phyloP scores from a whole-genome alignment of 495 filamentous ascomycete genomes.

The Apiosordaria backusii region DNA sequence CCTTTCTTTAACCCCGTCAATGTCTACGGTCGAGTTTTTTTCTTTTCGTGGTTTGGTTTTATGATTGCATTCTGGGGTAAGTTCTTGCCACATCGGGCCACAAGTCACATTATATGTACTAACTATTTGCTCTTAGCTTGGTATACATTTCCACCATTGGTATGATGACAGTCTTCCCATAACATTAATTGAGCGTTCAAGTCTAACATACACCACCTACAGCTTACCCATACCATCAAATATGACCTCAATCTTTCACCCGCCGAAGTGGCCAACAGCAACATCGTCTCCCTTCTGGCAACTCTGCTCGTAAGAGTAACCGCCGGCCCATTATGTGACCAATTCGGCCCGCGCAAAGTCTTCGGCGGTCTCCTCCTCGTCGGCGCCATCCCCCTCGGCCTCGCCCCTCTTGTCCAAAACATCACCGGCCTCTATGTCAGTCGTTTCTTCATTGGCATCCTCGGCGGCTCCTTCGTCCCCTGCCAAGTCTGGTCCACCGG shows the following conservation, averaged over 20 bases:
- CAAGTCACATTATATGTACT: no score
- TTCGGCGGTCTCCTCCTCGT: constrained; percentile 72
- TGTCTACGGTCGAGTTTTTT: constrained; percentile 82
- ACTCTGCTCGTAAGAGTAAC: constrained; percentile 78
- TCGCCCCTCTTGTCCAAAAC: constrained; percentile 71
- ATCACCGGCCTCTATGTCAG: constrained; percentile 67
- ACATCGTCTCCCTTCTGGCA: constrained; percentile 77
- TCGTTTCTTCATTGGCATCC: constrained; percentile 89
- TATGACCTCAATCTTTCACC: constrained; percentile 69
- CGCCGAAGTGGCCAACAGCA: constrained; percentile 76
- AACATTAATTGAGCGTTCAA: neutral
- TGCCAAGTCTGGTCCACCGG: constrained; percentile 95
- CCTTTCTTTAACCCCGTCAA: constrained; percentile 77
- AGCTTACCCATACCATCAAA: constrained; percentile 72
- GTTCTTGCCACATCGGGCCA: no score
- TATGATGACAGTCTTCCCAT: constrained; percentile 37
- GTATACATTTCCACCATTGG: constrained; percentile 79
- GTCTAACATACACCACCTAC: constrained; percentile 1
- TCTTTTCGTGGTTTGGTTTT: constrained; percentile 92
- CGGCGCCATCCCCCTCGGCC: constrained; percentile 76
- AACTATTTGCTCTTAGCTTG: constrained; percentile 44
- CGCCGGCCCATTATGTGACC: constrained; percentile 81
- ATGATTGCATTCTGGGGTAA: constrained; percentile 82
- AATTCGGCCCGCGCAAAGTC: constrained; percentile 73
- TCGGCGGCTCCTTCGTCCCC: constrained; percentile 85